Conservation (phyloP, 1,284 basidiomycete genomes). For the Ustilago sp. region DNA sequence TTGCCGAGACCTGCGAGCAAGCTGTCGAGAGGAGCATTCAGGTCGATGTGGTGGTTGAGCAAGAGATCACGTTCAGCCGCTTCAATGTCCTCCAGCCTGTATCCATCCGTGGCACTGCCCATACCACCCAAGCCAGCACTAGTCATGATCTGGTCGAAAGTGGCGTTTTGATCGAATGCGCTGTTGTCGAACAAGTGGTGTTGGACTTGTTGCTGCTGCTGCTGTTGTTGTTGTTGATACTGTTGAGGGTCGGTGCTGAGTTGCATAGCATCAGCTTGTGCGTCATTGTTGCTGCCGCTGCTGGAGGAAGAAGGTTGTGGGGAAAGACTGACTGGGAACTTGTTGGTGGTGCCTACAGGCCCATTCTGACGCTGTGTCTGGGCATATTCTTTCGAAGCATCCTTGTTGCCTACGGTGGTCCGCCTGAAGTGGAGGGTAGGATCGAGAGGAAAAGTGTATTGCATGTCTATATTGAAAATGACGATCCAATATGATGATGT, state of each 20-base stretch:
- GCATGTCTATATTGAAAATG: slow-evolving; percentile 26
- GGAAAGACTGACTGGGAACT: slow-evolving; percentile 38
- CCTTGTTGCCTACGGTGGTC: slow-evolving; percentile 43
- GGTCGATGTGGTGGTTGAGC: slow-evolving; percentile 52
- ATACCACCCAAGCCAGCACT: slow-evolving; percentile 26
- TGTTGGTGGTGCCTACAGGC: slow-evolving; percentile 45
- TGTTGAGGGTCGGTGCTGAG: slow-evolving; percentile 11
- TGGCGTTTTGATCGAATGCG: slow-evolving; percentile 19
- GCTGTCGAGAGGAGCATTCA: slow-evolving; percentile 54
- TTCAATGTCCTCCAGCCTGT: slow-evolving; percentile 54
- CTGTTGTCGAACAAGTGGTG: slow-evolving; percentile 8
- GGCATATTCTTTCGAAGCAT: slow-evolving; percentile 31
- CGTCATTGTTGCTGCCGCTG: slow-evolving; percentile 5
- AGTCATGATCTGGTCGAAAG: slow-evolving; percentile 43
- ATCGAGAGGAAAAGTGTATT: slow-evolving; percentile 42
- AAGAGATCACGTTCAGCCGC: slow-evolving; percentile 51
- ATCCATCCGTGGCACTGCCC: slow-evolving; percentile 22
- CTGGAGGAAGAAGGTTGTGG: slow-evolving; percentile 18
- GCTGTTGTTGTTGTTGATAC: background rate
- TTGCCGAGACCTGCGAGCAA: slow-evolving; percentile 48
- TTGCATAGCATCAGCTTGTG: slow-evolving; percentile 25
- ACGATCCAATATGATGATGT: no score
- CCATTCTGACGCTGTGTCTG: slow-evolving; percentile 34
- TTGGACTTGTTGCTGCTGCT: background rate
- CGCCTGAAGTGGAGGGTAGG: slow-evolving; percentile 50